Evolutionary conservation across 192 early-diverging fungal species (phyloP).

Genomic region (Neocallimastix lanati): DNA sequence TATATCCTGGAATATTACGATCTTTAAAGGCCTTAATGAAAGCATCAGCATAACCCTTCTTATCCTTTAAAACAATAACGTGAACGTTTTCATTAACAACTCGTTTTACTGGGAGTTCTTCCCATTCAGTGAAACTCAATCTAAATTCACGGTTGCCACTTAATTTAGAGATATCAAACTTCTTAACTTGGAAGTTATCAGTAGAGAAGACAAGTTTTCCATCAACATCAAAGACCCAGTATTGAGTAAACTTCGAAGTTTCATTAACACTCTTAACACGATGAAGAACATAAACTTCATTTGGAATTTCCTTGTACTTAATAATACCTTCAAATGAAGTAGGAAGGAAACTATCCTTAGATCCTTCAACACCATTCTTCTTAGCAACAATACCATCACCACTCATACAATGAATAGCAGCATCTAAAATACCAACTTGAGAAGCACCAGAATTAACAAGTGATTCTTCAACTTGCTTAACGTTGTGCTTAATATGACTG

Average conservation of each 20-base stretch:
- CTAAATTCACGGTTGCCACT: background rate
- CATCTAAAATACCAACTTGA: background rate
- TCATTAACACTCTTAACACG: background rate
- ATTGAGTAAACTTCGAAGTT: background rate
- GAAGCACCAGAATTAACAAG: background rate
- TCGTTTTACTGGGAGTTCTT: background rate
- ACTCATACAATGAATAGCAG: background rate
- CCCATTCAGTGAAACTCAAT: background rate
- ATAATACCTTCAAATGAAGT: background rate
- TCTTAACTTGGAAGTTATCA: background rate
- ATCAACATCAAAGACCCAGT: background rate
- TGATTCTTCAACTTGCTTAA: background rate
- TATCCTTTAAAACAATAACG: background rate
- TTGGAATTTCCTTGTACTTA: background rate
- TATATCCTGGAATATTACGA: background rate
- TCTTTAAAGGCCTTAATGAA: background rate
- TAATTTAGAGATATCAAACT: background rate
- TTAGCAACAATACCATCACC: background rate
- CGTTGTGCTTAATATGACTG: background rate
- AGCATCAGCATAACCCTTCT: background rate
- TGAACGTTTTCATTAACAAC: background rate
- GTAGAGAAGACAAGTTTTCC: background rate
- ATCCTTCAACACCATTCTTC: background rate
- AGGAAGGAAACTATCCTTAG: background rate
- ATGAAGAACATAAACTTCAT: background rate